Evolutionary conservation across 2,329 filamentous ascomycete species (phyloP).

Genomic region (Cryoendolithus antarcticus): DNA sequence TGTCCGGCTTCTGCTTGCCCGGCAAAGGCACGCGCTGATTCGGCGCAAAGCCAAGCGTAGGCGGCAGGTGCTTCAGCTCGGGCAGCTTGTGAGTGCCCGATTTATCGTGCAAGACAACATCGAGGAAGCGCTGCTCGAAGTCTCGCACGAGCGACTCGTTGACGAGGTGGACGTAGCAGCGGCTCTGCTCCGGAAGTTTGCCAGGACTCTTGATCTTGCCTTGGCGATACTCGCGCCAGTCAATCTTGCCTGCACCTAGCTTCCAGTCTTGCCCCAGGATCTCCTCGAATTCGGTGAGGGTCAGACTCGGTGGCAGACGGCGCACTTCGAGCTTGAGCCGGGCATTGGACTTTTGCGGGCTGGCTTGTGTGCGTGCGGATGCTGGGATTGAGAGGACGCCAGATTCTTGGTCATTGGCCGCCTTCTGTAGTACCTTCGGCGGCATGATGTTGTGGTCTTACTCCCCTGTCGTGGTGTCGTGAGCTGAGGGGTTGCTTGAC

Average conservation of each 20-base stretch:
- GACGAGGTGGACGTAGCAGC: slow-evolving; percentile 73
- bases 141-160: slow-evolving; percentile 53
- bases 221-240: slow-evolving; percentile 63
- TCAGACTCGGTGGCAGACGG: slow-evolving; percentile 75
- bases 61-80: slow-evolving; percentile 59
- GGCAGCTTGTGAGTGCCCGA: slow-evolving; percentile 61
- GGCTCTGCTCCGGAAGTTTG: slow-evolving; percentile 68
- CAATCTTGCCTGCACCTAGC: slow-evolving; percentile 64
- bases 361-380: slow-evolving; percentile 15
- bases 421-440: slow-evolving; percentile 21
- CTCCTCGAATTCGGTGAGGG: slow-evolving; percentile 60
- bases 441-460: slow-evolving; percentile 12
- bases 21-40: slow-evolving; percentile 65
- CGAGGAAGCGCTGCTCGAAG: slow-evolving; percentile 59
- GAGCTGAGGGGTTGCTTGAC: no score
- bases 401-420: slow-evolving; percentile 15
- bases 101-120: slow-evolving; percentile 64
- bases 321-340: slow-evolving; percentile 78
- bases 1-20: slow-evolving; percentile 63
- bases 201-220: slow-evolving; percentile 79
- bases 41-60: slow-evolving; percentile 66
- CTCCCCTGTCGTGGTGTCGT: no score
- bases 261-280: slow-evolving; percentile 73
- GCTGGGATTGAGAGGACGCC: slow-evolving; percentile 20
- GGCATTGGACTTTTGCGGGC: slow-evolving; percentile 36